Conservation (phyloP, 2,329 filamentous ascomycete species). For the Rhinocladiella similis region DNA sequence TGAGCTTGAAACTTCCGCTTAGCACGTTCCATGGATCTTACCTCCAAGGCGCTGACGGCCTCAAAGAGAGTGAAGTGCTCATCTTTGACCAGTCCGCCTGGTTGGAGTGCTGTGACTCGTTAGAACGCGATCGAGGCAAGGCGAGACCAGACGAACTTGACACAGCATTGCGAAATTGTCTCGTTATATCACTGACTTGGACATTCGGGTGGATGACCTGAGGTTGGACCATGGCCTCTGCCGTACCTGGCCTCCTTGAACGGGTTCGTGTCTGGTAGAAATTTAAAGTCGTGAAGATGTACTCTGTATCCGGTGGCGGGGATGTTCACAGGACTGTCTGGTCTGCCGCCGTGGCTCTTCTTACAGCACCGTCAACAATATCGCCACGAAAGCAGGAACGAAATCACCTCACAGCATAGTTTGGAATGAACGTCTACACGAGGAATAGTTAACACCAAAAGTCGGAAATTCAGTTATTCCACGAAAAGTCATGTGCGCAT, state of each 20-base stretch:
- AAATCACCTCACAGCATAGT: background rate
- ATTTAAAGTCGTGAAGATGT: background rate
- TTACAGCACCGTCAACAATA: no score
- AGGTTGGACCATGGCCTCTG: conserved; percentile 21
- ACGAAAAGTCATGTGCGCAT: conserved; percentile 2
- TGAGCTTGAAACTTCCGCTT: background rate
- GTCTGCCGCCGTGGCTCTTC: no score
- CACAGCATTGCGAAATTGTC: conserved; percentile 54
- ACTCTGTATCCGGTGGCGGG: background rate
- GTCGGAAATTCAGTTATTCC: background rate
- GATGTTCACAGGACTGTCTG: background rate
- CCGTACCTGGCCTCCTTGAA: background rate
- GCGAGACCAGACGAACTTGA: conserved; percentile 41
- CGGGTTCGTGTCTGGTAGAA: background rate
- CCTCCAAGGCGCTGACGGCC: conserved; percentile 74
- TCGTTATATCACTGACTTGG: conserved; percentile 53
- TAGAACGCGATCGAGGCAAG: background rate
- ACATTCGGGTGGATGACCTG: conserved; percentile 22
- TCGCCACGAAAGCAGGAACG: background rate
- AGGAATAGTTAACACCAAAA: background rate
- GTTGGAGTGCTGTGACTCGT: conserved; percentile 13
- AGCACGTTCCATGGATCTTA: conserved; percentile 31
- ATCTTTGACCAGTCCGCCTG: conserved; percentile 90
- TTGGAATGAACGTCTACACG: background rate
- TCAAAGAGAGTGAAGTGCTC: conserved; percentile 91